Evolutionary conservation across 805 yeast species (phyloP).

Genomic region (Suhomyces xylopsoci): DNA sequence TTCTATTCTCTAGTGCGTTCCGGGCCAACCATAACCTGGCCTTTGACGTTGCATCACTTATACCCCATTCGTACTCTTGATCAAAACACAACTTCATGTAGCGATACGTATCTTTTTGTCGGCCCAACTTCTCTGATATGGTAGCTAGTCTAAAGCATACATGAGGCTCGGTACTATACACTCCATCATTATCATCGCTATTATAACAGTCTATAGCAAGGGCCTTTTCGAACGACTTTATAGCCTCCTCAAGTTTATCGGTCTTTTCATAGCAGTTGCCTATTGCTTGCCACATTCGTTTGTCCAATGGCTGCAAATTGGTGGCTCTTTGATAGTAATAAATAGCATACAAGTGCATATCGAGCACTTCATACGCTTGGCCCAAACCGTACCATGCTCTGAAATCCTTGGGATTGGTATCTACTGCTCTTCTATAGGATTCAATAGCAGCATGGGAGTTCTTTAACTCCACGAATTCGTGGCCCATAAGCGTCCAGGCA

Average conservation of each 20-base stretch:
- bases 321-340: conserved; percentile 93
- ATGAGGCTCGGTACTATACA: conserved; percentile 47
- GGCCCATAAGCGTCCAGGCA: conserved; percentile 99
- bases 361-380: conserved; percentile 94
- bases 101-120: conserved; percentile 49
- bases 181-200: conserved; percentile 14
- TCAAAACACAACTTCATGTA: conserved; percentile 70
- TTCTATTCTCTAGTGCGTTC: conserved; percentile 51
- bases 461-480: conserved; percentile 93
- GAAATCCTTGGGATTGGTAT: conserved; percentile 82
- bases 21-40: conserved; percentile 87
- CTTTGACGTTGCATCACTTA: conserved; percentile 69
- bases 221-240: conserved; percentile 80
- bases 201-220: conserved; percentile 46
- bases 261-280: conserved; percentile 86
- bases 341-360: conserved; percentile 88
- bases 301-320: conserved; percentile 80
- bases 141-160: conserved; percentile 66
- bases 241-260: conserved; percentile 65
- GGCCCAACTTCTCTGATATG: conserved; percentile 57
- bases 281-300: conserved; percentile 94
- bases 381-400: conserved; percentile 99
- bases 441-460: conserved; percentile 98
- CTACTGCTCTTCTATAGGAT: conserved; percentile 89
- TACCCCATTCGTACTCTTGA: conserved; percentile 61